Base-by-base conservation (phyloP, 139 green algal genomes). In the Edaphochlamys debaryana region DNA sequence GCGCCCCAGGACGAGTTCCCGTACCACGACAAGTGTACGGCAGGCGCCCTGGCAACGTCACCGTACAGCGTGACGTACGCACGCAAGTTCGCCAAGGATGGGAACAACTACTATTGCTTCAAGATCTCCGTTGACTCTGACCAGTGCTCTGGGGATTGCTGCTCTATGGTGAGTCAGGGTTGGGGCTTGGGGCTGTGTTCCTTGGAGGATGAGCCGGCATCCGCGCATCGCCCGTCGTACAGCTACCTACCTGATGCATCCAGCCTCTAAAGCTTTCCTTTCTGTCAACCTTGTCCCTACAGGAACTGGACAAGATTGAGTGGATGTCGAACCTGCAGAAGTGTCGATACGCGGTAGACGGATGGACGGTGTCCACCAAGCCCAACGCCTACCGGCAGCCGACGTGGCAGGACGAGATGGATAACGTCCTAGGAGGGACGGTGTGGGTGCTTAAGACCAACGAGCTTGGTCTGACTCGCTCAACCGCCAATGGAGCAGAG, bases 221-320 rank as follows among this genome's bases (percentile, higher is more conserved):
- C n/a, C n/a, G n/a, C n/a, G n/a, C n/a, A n/a, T n/a, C n/a, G n/a
- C n/a, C n/a, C n/a, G n/a, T n/a, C n/a, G n/a, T n/a, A n/a, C n/a
- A n/a, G n/a, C n/a, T n/a, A n/a, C n/a, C n/a, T n/a, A n/a, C n/a
- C n/a, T n/a, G n/a, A n/a, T n/a, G n/a, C n/a, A n/a, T n/a, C n/a
- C n/a, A n/a, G n/a, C n/a, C n/a, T n/a, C n/a, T n/a, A n/a, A n/a
- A n/a, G n/a, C n/a, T n/a, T n/a, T n/a, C n/a, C n/a, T n/a, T n/a
- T n/a, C n/a, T n/a, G n/a, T n/a, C n/a, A n/a, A n/a, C n/a, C n/a
- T n/a, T n/a, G n/a, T n/a, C n/a, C 45, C 45, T 13, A 54, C 45
- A 54, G 45, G 75, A 71, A 4, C 60, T 81, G 29, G 32, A 48
- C 41, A 81, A 81, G 56, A 62, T 81, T 23, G 75, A 81, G 75